phyloP scores from a whole-genome alignment of 352 stramenopile species.

The Saprolegnia diclina region DNA sequence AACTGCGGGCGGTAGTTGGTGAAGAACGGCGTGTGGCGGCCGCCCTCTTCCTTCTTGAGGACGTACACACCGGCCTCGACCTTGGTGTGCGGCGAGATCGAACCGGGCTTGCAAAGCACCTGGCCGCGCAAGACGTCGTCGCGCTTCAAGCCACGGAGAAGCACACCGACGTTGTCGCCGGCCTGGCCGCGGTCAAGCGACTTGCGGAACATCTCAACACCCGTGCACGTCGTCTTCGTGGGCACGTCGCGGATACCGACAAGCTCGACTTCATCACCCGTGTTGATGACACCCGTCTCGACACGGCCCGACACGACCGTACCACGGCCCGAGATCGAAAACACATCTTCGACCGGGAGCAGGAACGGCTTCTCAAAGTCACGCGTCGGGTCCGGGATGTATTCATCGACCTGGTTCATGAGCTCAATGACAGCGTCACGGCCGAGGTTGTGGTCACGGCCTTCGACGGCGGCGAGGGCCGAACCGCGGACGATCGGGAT shows the following conservation, averaged over 20 bases:
- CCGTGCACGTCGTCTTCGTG: conserved; percentile 56
- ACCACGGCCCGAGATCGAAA: conserved; percentile 94
- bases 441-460: conserved; percentile 77
- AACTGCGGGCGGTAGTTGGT: conserved; percentile 97
- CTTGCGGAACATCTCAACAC: conserved; percentile 98
- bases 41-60: conserved; percentile 94
- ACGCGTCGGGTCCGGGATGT: conserved; percentile 83
- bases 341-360: conserved; percentile 97
- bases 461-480: conserved; percentile 90
- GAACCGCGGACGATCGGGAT: conserved; percentile 93
- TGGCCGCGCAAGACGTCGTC: conserved; percentile 92
- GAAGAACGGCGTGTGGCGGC: conserved; percentile 96
- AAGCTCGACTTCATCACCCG: conserved; percentile 47
- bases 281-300: conserved; percentile 83
- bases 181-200: conserved; percentile 89
- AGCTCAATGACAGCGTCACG: conserved; percentile 87
- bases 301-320: conserved; percentile 96
- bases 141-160: conserved; percentile 92
- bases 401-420: conserved; percentile 85
- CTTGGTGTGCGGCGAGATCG: conserved; percentile 82
- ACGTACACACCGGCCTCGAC: conserved; percentile 96
- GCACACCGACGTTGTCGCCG: conserved; percentile 93
- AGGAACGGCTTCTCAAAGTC: conserved; percentile 96
- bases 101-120: conserved; percentile 84
- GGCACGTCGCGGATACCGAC: conserved; percentile 37